Percentiles rank a stretch among this genome's conserved stretches.
Evolutionary conservation across 352 stramenopile genomes (phyloP).

Genomic region (Phytopythium helicoides): DNA sequence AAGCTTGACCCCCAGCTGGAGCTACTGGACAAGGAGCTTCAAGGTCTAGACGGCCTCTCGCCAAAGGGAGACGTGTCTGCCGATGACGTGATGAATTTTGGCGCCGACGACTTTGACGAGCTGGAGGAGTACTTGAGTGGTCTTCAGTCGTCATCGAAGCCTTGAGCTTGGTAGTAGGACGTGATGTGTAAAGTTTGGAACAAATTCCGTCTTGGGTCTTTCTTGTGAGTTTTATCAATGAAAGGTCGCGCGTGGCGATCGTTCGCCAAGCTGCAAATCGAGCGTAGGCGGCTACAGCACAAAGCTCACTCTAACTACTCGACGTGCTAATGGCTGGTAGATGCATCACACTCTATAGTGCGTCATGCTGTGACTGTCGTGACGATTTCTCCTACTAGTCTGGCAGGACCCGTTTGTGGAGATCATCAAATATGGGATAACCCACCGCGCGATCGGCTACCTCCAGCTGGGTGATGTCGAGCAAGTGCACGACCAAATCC

Average conservation of each 20-base stretch:
- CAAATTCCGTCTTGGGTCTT: no score
- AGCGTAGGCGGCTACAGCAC: not conserved
- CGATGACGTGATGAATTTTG: constrained; percentile 84
- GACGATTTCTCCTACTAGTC: constrained; percentile 22
- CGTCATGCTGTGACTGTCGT: no score
- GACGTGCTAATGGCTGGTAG: no score
- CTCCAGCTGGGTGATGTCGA: constrained; percentile 64
- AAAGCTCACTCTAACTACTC: not conserved
- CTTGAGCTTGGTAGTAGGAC: constrained; percentile 6
- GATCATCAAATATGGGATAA: constrained; percentile 75
- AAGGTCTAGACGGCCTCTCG: constrained; percentile 56
- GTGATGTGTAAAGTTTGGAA: not conserved
- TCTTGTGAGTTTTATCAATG: not conserved
- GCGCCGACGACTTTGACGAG: constrained; percentile 85
- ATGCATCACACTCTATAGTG: no score
- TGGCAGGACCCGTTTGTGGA: constrained; percentile 89
- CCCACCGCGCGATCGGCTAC: constrained; percentile 52
- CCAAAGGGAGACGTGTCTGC: constrained; percentile 34
- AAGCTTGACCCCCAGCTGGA: constrained; percentile 67
- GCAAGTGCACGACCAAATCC: constrained; percentile 52
- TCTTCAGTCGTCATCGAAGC: constrained; percentile 55
- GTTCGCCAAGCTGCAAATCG: not conserved
- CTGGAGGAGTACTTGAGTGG: constrained; percentile 86
- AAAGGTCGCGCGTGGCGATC: constrained; percentile 7
- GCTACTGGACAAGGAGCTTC: constrained; percentile 69